phyloP scores from a whole-genome alignment of 2,329 filamentous ascomycete genomes.

The Bipolaris sorokiniana region DNA sequence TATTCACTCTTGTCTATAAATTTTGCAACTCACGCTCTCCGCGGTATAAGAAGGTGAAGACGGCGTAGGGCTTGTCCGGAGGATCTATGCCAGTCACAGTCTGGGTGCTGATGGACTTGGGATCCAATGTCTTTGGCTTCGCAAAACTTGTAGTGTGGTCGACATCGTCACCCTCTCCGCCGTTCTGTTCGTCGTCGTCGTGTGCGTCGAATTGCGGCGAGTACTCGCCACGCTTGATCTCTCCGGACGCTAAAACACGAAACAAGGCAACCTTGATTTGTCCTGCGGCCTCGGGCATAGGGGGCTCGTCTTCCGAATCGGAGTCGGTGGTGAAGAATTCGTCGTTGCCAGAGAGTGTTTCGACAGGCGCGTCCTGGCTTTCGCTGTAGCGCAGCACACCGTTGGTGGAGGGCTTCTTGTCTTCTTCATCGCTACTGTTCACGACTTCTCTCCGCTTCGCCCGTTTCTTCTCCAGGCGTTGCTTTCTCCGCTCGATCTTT shows the following conservation, averaged over 20 bases:
- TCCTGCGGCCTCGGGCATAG: conserved; percentile 86
- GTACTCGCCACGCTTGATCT: conserved; percentile 98
- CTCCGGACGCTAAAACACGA: conserved; percentile 89
- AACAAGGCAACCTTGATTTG: conserved; percentile 99
- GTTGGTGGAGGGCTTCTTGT: conserved; percentile 49
- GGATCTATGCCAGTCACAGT: conserved; percentile 98
- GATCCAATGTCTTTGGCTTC: conserved; percentile 93
- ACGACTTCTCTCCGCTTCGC: conserved; percentile 72
- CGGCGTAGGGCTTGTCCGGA: conserved; percentile 92
- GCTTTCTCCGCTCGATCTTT: conserved; percentile 69
- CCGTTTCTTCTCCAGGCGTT: conserved; percentile 81
- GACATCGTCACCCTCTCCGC: conserved; percentile 74
- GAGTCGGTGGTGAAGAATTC: conserved; percentile 69
- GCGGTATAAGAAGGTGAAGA: conserved; percentile 97
- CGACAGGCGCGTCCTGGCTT: conserved; percentile 75
- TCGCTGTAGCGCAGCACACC: conserved; percentile 80
- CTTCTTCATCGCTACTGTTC: conserved; percentile 57
- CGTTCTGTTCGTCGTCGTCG: conserved; percentile 81
- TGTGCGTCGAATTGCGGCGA: conserved; percentile 97
- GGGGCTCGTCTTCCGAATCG: conserved; percentile 79
- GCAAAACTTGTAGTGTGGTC: conserved; percentile 98
- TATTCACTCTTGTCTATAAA: background rate
- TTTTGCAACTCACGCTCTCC: conserved; percentile 78
- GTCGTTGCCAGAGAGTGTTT: conserved; percentile 74
- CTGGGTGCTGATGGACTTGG: conserved; percentile 97